These are phyloP conservation scores for Logfia minima DNA, from an alignment of 129 eudicot genomes.

Conservation along the genomic window DNA sequence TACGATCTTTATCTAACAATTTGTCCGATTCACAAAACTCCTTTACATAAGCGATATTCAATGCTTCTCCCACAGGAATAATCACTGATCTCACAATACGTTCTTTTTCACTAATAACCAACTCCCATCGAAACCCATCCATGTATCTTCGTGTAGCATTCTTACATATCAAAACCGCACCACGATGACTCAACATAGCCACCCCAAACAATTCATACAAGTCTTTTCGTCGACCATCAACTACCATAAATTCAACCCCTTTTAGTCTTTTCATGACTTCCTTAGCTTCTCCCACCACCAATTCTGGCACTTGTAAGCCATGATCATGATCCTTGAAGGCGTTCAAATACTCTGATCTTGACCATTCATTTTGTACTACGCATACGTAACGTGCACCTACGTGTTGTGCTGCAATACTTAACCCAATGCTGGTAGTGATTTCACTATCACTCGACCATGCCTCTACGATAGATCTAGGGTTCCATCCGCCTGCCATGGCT, in stretches of 20 bases:
- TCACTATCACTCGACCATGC: constrained; percentile 40
- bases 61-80: constrained; percentile 41
- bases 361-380: constrained; percentile 35
- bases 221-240: constrained; percentile 46
- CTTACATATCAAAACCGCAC: constrained; percentile 50
- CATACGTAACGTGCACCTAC: constrained; percentile 54
- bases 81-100: constrained; percentile 36
- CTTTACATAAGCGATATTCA: constrained; percentile 47
- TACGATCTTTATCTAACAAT: neutral
- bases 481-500: constrained; percentile 63
- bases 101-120: constrained; percentile 19
- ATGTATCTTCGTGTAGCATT: constrained; percentile 21
- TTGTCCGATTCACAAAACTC: neutral
- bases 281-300: constrained; percentile 48
- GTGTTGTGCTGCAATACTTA: constrained; percentile 46
- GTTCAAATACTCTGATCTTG: constrained; percentile 30
- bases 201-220: constrained; percentile 31
- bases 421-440: constrained; percentile 44
- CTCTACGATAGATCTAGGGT: constrained; percentile 43
- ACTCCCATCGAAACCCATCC: constrained; percentile 38
- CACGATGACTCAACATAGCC: constrained; percentile 39
- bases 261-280: constrained; percentile 35
- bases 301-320: constrained; percentile 35
- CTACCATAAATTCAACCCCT: constrained; percentile 55
- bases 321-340: constrained; percentile 31